These are phyloP conservation scores for Acanthamoeba healyi DNA, from an alignment of 208 protist species.

Conservation along the genomic window DNA sequence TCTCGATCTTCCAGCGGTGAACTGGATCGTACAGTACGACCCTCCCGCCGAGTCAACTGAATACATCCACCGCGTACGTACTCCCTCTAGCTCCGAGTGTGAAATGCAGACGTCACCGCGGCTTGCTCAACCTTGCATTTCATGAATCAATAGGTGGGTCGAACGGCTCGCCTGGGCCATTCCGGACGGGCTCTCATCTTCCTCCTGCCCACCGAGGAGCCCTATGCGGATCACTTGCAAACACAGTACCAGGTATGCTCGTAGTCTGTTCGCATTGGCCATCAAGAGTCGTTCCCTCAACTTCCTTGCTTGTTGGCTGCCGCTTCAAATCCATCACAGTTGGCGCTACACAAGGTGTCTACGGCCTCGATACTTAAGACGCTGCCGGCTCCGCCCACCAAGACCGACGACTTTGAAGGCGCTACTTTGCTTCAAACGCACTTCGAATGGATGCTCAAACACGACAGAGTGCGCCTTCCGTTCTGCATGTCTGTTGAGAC, in stretches of 20 bases:
- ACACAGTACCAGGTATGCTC: slow-evolving; percentile 83
- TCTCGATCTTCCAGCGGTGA: slow-evolving; percentile 96
- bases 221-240: slow-evolving; percentile 93
- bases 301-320: not conserved
- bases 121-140: slow-evolving; percentile 40
- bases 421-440: slow-evolving; percentile 39
- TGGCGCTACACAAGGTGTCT: slow-evolving; percentile 51
- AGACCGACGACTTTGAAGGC: slow-evolving; percentile 70
- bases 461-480: not conserved
- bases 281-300: not conserved
- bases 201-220: slow-evolving; percentile 93
- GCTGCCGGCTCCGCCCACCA: slow-evolving; percentile 50
- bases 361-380: slow-evolving; percentile 72
- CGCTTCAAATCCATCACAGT: slow-evolving; percentile 47
- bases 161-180: slow-evolving; percentile 96
- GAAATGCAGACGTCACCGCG: not conserved
- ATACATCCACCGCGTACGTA: slow-evolving; percentile 94
- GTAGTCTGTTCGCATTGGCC: not conserved
- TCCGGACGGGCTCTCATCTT: slow-evolving; percentile 95
- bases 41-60: slow-evolving; percentile 96
- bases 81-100: too few species aligned
- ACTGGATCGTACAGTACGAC: slow-evolving; percentile 99
- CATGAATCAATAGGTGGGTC: slow-evolving; percentile 85
- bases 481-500: not conserved
- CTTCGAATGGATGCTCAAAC: slow-evolving; percentile 75